Evolutionary conservation across 371 early-diverging fungal species (phyloP).

Genomic region (Rhizopus sp.): DNA sequence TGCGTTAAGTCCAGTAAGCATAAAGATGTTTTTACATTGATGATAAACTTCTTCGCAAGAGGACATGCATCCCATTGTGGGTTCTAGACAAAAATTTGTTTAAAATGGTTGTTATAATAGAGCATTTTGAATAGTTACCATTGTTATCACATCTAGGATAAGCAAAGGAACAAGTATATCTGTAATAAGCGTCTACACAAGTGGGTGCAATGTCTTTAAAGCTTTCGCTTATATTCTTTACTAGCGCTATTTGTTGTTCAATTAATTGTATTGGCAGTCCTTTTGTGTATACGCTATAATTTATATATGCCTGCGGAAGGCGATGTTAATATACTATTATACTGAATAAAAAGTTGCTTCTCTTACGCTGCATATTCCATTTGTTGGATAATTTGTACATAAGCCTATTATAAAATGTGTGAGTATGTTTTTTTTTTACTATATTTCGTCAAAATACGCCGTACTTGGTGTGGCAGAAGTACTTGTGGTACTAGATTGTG

Average conservation of each 20-base stretch:
- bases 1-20: slow-evolving; percentile 29
- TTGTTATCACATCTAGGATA: slow-evolving; percentile 37
- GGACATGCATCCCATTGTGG: slow-evolving; percentile 48
- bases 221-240: slow-evolving; percentile 8
- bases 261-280: slow-evolving; percentile 20
- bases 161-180: slow-evolving; percentile 39
- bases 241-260: slow-evolving; percentile 23
- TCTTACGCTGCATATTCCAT: too few species aligned
- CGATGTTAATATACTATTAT: too few species aligned
- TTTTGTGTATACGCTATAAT: slow-evolving; percentile 37
- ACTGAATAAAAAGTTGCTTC: too few species aligned
- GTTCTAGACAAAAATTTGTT: slow-evolving; percentile 3
- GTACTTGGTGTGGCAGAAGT: too few species aligned
- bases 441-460: too few species aligned
- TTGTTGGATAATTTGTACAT: too few species aligned
- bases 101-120: slow-evolving; percentile 2
- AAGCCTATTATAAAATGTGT: too few species aligned
- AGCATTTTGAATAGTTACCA: slow-evolving; percentile 10
- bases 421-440: too few species aligned
- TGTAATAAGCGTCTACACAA: slow-evolving; percentile 44
- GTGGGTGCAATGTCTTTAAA: slow-evolving; percentile 27
- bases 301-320: slow-evolving; percentile 29
- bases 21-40: slow-evolving; percentile 43
- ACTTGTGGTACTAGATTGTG: too few species aligned
- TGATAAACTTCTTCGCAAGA: slow-evolving; percentile 42